Evolutionary conservation across 2,329 filamentous ascomycete genomes (phyloP).

Genomic region (Pseudogymnoascus verrucosus): DNA sequence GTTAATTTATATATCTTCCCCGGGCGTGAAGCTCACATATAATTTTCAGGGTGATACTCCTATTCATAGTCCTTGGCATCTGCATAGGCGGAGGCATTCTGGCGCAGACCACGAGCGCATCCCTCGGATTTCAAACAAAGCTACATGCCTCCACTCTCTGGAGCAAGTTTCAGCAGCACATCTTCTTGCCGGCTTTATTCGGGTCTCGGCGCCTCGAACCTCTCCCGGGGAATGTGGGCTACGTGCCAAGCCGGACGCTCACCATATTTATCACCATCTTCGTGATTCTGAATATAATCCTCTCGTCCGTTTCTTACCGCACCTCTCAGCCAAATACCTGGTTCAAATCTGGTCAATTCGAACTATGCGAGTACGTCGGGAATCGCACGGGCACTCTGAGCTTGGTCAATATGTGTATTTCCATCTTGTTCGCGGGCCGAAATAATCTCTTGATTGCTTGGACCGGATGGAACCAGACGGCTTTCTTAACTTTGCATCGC

Average conservation of each 20-base stretch:
- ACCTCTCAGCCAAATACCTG: conserved; percentile 11
- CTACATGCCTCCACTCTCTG: conserved; percentile 10
- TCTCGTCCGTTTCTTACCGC: conserved; percentile 11
- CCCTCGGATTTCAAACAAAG: conserved; percentile 11
- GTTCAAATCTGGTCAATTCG: neutral
- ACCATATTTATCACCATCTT: conserved; percentile 12
- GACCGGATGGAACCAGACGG: conserved; percentile 10
- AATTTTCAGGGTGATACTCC: conserved; percentile 15
- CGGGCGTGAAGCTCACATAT: neutral
- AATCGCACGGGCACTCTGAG: conserved; percentile 17
- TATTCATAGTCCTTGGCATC: conserved; percentile 18
- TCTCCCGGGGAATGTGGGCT: conserved; percentile 15
- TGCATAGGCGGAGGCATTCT: conserved; percentile 16
- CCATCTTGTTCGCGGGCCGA: conserved; percentile 16
- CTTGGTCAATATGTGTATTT: conserved; percentile 15
- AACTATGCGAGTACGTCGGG: conserved; percentile 13
- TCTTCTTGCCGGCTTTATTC: neutral
- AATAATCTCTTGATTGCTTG: conserved; percentile 19
- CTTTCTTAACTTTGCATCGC: conserved; percentile 29
- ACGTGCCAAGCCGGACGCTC: conserved; percentile 16
- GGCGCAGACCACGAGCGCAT: conserved; percentile 13
- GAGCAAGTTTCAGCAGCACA: conserved; percentile 11
- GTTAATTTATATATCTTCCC: neutral
- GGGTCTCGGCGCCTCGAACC: neutral
- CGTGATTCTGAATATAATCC: conserved; percentile 13